Conservation (phyloP, 2,329 filamentous ascomycete species). For the Nemania sp. region DNA sequence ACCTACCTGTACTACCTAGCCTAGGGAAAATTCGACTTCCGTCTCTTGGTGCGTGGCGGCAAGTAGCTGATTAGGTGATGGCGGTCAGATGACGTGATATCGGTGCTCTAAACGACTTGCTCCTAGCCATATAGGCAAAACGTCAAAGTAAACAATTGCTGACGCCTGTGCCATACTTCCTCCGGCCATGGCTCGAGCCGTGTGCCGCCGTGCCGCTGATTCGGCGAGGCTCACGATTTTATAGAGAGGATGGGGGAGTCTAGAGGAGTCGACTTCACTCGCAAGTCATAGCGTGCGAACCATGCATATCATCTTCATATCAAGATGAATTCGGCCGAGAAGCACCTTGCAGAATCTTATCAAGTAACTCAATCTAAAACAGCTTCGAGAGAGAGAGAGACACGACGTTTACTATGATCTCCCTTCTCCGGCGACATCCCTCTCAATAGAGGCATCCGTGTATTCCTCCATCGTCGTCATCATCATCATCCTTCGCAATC, state of each 20-base stretch:
- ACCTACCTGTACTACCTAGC: too few species aligned
- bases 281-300: constrained; percentile 25
- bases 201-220: constrained; percentile 19
- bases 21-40: constrained; percentile 11
- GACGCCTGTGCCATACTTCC: constrained; percentile 26
- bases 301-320: constrained; percentile 26
- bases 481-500: constrained; percentile 12
- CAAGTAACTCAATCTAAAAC: constrained; percentile 17
- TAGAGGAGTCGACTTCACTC: constrained; percentile 9
- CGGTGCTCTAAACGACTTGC: constrained; percentile 18
- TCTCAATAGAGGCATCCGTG: constrained; percentile 5
- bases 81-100: constrained; percentile 27
- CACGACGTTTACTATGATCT: constrained; percentile 11
- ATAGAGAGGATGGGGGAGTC: constrained; percentile 19
- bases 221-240: constrained; percentile 22
- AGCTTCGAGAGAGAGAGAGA: constrained; percentile 16
- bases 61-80: constrained; percentile 19
- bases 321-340: constrained; percentile 18
- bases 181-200: constrained; percentile 22
- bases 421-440: constrained; percentile 1
- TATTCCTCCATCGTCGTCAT: too few species aligned
- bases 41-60: constrained; percentile 23
- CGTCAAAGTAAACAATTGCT: constrained; percentile 23
- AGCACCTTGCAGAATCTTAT: constrained; percentile 16
- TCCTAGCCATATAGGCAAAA: constrained; percentile 31